A percentile compares a stretch with the other conserved stretches of the same genome.
phyloP scores from a whole-genome alignment of 768 basidiomycete genomes.

The Mycena pura region DNA sequence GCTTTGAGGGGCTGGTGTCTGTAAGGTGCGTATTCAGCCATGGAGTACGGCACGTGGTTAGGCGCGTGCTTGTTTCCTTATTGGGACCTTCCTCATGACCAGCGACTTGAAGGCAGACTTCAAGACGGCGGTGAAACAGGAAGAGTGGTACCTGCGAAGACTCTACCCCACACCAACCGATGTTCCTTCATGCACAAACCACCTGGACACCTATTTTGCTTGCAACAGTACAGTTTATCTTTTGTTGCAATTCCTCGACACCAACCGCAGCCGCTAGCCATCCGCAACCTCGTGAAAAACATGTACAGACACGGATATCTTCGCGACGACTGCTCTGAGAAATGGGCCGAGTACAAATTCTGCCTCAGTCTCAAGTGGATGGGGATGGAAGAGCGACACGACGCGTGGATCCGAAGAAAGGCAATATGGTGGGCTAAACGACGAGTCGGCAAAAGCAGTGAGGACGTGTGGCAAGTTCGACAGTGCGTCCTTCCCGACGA shows the following conservation, averaged over 20 bases:
- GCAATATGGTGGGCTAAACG: slow-evolving; percentile 96
- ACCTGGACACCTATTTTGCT: slow-evolving; percentile 74
- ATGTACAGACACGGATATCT: slow-evolving; percentile 86
- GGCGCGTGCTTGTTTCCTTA: too few relatives aligned
- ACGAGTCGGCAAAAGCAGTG: slow-evolving; percentile 81
- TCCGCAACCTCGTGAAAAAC: slow-evolving; percentile 81
- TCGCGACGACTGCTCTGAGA: slow-evolving; percentile 70
- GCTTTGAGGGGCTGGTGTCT: slow-evolving; percentile 56
- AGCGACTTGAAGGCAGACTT: slow-evolving; percentile 63
- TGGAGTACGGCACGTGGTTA: too few relatives aligned
- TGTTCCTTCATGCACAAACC: slow-evolving; percentile 79
- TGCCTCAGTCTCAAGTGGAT: slow-evolving; percentile 85
- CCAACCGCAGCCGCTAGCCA: slow-evolving; percentile 51
- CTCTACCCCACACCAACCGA: slow-evolving; percentile 81
- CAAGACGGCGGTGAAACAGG: slow-evolving; percentile 66
- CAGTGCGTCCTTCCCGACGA: slow-evolving; percentile 55
- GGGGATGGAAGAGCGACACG: slow-evolving; percentile 76
- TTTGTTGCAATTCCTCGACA: neutral
- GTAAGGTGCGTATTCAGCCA: too few relatives aligned
- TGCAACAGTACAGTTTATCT: slow-evolving; percentile 62
- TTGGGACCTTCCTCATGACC: too few relatives aligned
- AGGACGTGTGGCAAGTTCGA: slow-evolving; percentile 93
- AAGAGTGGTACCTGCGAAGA: slow-evolving; percentile 66
- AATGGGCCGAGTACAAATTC: slow-evolving; percentile 94
- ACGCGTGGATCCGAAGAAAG: slow-evolving; percentile 83